Evolutionary conservation across 1,139 yeast species (phyloP).

Genomic region (Debaryomyces udenii): DNA sequence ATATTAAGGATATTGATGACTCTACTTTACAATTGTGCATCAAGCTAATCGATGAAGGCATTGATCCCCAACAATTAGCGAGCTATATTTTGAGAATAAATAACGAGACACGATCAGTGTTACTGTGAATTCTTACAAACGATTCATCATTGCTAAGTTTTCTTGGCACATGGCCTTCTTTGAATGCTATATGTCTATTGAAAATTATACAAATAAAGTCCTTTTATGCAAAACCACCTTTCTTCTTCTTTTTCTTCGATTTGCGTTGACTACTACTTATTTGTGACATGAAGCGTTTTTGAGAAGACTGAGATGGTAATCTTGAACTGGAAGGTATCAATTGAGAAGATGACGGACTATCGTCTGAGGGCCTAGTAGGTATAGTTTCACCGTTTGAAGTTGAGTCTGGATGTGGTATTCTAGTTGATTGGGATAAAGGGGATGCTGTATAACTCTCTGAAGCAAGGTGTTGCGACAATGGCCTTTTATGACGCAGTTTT

Average conservation of each 20-base stretch:
- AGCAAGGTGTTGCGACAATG: slow-evolving; percentile 7
- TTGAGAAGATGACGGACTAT: slow-evolving; percentile 10
- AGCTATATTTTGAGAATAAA: slow-evolving; percentile 27
- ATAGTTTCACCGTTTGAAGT: not conserved
- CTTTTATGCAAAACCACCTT: slow-evolving; percentile 33
- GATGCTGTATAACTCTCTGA: slow-evolving; percentile 5
- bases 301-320: slow-evolving; percentile 9
- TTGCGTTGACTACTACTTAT: slow-evolving; percentile 14
- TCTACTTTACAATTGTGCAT: slow-evolving; percentile 37
- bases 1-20: slow-evolving; percentile 31
- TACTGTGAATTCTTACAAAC: slow-evolving; percentile 8
- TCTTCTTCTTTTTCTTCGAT: slow-evolving; percentile 28
- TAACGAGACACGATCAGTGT: slow-evolving; percentile 28
- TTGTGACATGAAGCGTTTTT: slow-evolving; percentile 11
- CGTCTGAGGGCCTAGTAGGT: slow-evolving; percentile 6
- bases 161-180: too few relatives aligned
- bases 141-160: too few relatives aligned
- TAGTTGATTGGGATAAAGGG: slow-evolving; percentile 10
- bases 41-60: slow-evolving; percentile 43
- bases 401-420: slow-evolving; percentile 1
- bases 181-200: slow-evolving; percentile 3
- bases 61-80: slow-evolving; percentile 38
- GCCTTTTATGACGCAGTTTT: slow-evolving; percentile 3
- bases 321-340: slow-evolving; percentile 7
- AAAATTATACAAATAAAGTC: slow-evolving; percentile 4